A percentile compares a stretch with the other conserved stretches of the same genome.
Conservation (phyloP, 2,329 filamentous ascomycete species). For the Epichloe typhina region DNA sequence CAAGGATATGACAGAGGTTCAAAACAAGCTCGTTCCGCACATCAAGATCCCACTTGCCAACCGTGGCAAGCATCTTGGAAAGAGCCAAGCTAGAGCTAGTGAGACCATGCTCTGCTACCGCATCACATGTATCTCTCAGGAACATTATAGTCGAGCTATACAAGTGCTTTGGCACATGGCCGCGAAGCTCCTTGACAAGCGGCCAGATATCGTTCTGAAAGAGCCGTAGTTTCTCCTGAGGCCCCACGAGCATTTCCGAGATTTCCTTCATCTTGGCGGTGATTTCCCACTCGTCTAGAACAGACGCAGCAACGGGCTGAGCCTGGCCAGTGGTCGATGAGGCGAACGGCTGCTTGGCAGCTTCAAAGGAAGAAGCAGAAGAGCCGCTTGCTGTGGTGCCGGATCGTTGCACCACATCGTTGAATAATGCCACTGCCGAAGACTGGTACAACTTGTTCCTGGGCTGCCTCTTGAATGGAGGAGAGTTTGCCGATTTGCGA, state of each 20-base stretch:
- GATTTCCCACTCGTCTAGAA: constrained; percentile 17
- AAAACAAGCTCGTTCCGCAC: constrained; percentile 19
- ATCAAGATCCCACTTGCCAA: constrained; percentile 16
- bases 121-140: constrained; percentile 9
- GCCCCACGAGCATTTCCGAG: constrained; percentile 4
- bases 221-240: constrained; percentile 10
- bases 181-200: constrained; percentile 14
- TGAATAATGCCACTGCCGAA: constrained; percentile 21
- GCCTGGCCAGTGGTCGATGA: not conserved
- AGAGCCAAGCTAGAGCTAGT: constrained; percentile 12
- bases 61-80: constrained; percentile 12
- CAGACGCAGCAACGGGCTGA: constrained; percentile 3
- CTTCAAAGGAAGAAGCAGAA: not conserved
- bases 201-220: constrained; percentile 20
- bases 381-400: not conserved
- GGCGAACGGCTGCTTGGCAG: not conserved
- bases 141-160: constrained; percentile 12
- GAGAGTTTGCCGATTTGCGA: constrained; percentile 1
- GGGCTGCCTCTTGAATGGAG: not conserved
- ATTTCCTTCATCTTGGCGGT: constrained; percentile 17
- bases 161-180: constrained; percentile 17
- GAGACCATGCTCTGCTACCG: constrained; percentile 9
- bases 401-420: constrained; percentile 19
- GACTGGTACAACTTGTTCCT: constrained; percentile 7
- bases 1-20: constrained; percentile 17